phyloP scores from a whole-genome alignment of 2,329 filamentous ascomycete species.

The Diplodia corticola region DNA sequence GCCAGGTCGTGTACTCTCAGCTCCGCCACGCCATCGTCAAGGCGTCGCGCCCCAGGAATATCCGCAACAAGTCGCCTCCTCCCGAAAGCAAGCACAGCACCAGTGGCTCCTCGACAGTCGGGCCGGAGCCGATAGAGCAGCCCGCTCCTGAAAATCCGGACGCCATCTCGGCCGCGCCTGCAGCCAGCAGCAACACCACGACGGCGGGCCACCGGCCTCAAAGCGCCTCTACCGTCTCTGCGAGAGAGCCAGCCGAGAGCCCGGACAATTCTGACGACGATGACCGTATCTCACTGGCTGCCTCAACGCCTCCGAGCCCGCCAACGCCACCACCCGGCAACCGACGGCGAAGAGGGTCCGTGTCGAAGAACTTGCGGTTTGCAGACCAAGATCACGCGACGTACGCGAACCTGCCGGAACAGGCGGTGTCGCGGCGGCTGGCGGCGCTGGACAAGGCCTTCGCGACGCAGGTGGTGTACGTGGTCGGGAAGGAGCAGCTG shows the following conservation, averaged over 20 bases:
- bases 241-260: not conserved
- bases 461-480: slow-evolving; percentile 52
- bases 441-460: slow-evolving; percentile 46
- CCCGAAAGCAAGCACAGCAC: not conserved
- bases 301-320: not conserved
- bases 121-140: not conserved
- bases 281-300: slow-evolving; percentile 10
- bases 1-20: slow-evolving; percentile 60
- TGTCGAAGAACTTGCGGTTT: slow-evolving; percentile 7
- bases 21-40: slow-evolving; percentile 46
- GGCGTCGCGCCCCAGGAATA: not conserved
- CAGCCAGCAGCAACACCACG: not conserved
- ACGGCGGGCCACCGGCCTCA: not conserved
- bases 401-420: slow-evolving; percentile 19
- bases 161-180: slow-evolving; percentile 31
- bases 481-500: slow-evolving; percentile 64
- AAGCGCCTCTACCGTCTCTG: not conserved
- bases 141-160: slow-evolving; percentile 32
- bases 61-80: not conserved
- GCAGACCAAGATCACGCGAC: slow-evolving; percentile 1
- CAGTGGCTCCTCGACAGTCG: slow-evolving; percentile 8
- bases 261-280: slow-evolving; percentile 28
- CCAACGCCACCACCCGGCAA: not conserved
- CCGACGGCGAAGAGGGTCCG: not conserved
- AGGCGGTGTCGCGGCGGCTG: slow-evolving; percentile 30